These are phyloP conservation scores for Ottelia alismoides DNA, from an alignment of 106 monocot genomes.

Conservation along the genomic window DNA sequence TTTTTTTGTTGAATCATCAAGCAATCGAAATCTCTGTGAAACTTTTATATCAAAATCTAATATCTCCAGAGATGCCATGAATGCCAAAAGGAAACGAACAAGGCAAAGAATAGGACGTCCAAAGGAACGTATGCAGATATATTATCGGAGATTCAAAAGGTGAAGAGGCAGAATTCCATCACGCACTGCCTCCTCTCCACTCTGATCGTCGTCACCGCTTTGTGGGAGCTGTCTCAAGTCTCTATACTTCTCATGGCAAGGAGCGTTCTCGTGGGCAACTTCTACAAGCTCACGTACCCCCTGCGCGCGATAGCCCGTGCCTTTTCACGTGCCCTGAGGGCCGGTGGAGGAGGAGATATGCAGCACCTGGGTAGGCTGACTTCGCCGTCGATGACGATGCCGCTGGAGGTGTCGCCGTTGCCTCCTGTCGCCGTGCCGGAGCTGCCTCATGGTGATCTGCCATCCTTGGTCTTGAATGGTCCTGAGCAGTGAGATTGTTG, in stretches of 20 bases:
- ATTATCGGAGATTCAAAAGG: slow-evolving; percentile 1
- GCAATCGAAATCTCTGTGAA: too few relatives aligned
- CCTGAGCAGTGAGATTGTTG: too few relatives aligned
- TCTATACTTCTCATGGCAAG: slow-evolving; percentile 6
- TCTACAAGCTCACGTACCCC: slow-evolving; percentile 8
- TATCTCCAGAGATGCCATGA: too few relatives aligned
- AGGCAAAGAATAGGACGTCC: too few relatives aligned
- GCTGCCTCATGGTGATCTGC: too few relatives aligned
- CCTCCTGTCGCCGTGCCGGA: slow-evolving; percentile 4
- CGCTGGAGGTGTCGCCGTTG: slow-evolving; percentile 2
- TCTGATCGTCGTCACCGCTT: slow-evolving; percentile 13
- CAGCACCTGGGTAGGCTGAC: background rate
- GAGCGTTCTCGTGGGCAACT: background rate
- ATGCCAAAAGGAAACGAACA: too few relatives aligned
- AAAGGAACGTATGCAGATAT: background rate
- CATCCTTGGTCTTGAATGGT: too few relatives aligned
- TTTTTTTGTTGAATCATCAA: too few relatives aligned
- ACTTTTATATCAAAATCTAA: too few relatives aligned
- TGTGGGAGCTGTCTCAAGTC: slow-evolving; percentile 11
- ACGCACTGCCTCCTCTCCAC: slow-evolving; percentile 10
- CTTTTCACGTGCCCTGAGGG: background rate
- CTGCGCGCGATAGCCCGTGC: background rate
- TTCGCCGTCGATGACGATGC: background rate
- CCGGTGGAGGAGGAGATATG: background rate
- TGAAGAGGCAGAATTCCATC: slow-evolving; percentile 10